phyloP scores from a whole-genome alignment of 441 rosid genomes.

The Biscutella auriculata region DNA sequence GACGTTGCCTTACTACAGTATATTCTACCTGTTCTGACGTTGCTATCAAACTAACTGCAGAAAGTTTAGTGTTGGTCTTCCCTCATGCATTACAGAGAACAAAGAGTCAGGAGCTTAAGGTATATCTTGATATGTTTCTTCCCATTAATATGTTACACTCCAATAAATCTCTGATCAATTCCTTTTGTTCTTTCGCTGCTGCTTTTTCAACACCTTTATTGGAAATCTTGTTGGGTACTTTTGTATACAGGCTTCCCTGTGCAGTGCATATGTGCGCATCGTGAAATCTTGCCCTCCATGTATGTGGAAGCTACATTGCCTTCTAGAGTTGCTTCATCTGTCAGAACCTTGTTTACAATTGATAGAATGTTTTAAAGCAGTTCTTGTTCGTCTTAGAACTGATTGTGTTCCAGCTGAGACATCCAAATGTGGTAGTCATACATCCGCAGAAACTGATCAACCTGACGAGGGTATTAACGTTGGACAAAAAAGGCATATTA shows the following conservation, averaged over 20 bases:
- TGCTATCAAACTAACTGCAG: conserved; percentile 66
- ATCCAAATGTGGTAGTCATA: conserved; percentile 20
- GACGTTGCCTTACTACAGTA: conserved; percentile 59
- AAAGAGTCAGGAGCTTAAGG: conserved; percentile 90
- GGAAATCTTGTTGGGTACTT: conserved; percentile 3
- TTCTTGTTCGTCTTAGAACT: conserved; percentile 50
- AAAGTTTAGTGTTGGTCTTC: conserved; percentile 48
- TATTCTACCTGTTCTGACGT: conserved; percentile 65
- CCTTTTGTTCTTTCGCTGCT: background rate
- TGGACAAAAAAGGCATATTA: conserved; percentile 57
- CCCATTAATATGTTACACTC: conserved; percentile 13
- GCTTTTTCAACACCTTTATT: background rate
- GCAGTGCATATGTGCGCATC: conserved; percentile 62
- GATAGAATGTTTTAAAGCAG: conserved; percentile 65
- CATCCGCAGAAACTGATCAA: conserved; percentile 23
- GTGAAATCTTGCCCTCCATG: conserved; percentile 66
- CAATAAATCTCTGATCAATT: conserved; percentile 7
- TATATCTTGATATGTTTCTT: conserved; percentile 27
- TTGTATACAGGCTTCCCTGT: conserved; percentile 62
- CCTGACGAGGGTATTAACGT: conserved; percentile 28
- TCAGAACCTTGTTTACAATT: conserved; percentile 64
- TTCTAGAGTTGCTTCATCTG: conserved; percentile 45
- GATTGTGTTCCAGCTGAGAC: conserved; percentile 38
- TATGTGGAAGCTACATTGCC: conserved; percentile 77
- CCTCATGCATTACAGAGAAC: conserved; percentile 59